Percentiles rank a stretch among this genome's conserved stretches.
Conservation (phyloP, 345 rosid genomes). For the Mallotus nudiflorus region DNA sequence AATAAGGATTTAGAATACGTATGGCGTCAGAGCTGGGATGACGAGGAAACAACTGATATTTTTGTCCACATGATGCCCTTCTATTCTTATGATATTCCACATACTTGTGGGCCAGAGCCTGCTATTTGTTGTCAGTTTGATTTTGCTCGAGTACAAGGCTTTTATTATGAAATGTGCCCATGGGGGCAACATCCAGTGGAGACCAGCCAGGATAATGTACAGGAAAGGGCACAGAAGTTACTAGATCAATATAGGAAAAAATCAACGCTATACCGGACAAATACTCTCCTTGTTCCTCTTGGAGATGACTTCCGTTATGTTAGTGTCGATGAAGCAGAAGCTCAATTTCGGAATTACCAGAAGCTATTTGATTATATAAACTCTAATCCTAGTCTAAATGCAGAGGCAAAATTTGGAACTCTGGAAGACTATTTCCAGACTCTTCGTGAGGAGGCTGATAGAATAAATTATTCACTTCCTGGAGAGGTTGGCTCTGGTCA, state of each 20-base stretch:
- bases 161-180: constrained; percentile 73
- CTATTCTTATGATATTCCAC: constrained; percentile 95
- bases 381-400: constrained; percentile 78
- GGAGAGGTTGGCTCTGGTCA: constrained; percentile 79
- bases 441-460: constrained; percentile 80
- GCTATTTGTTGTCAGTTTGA: constrained; percentile 98
- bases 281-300: constrained; percentile 91
- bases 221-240: constrained; percentile 78
- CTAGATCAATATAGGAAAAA: constrained; percentile 97
- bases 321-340: constrained; percentile 83
- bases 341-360: constrained; percentile 94
- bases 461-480: constrained; percentile 76
- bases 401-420: constrained; percentile 89
- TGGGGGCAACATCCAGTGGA: constrained; percentile 80
- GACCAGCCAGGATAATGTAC: constrained; percentile 73
- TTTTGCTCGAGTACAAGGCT: constrained; percentile 71
- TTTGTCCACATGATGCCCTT: constrained; percentile 99
- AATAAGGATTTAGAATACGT: constrained; percentile 84
- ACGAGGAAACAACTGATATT: constrained; percentile 85
- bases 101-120: constrained; percentile 99
- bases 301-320: constrained; percentile 97
- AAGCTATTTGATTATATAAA: constrained; percentile 85
- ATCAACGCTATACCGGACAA: constrained; percentile 78
- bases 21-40: constrained; percentile 99
- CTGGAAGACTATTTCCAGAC: constrained; percentile 82